Base-by-base conservation (phyloP, 192 early-diverging fungal genomes). In the Globomyces pollinis-pini region DNA sequence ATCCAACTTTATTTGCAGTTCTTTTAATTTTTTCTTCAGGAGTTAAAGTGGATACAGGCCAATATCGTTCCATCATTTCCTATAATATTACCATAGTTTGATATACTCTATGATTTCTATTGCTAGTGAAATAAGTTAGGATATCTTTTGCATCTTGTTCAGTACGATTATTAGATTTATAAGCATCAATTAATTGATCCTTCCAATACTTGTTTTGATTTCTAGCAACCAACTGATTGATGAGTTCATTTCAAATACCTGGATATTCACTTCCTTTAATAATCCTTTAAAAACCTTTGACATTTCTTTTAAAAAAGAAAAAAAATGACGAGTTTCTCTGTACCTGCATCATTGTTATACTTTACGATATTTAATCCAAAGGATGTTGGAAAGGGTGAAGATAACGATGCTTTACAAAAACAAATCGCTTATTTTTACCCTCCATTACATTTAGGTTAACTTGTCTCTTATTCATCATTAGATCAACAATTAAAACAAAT, bases 21-120 rank as follows among this genome's bases (percentile, higher is more conserved):
- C 55, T 29, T 13, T 54, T 53, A 11, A 71, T 55, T 21, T 61
- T 62, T 44, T 71, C 61, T 21, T 57, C 61, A 35, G 52, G 29
- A 13, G 64, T 57, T 20, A 71, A 32, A 21, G 42, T 51, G 3
- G 60, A 38, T 9, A 41, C 56, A 11, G 70, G 70, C 70, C 70
- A 71, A 59, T 71, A 71, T 20, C 65, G 51, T 45, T 66, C 61
- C 44, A 71, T 59, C 47, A 71, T 50, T 52, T 67, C 64, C 60
- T 69, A n/a, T n/a, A n/a, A n/a, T n/a, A 28, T 23, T 11, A 61
- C 30, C 18, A 15, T 41, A 38, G 0, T 9, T 9, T 3, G 2
- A 50, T 58, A n/a, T 39, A 62, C 66, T 50, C 60, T 2, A 26
- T 67, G 66, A 32, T 13, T 31, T 5, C 61, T 53, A 36, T 55